Evolutionary conservation across 2,329 filamentous ascomycete species (phyloP), one percentile per base, ranked within the genome.

Genomic region (Hypoxylon sp.): DNA sequence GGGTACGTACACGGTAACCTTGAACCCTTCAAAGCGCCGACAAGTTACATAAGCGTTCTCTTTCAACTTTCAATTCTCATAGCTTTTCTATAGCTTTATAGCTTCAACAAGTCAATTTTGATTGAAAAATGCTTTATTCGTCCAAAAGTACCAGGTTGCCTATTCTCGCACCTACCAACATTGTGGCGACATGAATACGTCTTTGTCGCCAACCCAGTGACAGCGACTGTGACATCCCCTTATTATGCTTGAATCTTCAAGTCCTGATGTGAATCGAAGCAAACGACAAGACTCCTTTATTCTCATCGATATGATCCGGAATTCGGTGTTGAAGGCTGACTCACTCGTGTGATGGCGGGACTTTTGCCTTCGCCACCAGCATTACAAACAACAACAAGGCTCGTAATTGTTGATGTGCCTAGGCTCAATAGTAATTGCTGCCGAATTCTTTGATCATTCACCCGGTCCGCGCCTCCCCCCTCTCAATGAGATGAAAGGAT

Each of bases 391-490:
- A 17, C n/a, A 32, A 24, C n/a, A 54, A 43, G 41, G 50, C 39
- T 30, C 51, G 34, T 49, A 44, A 54, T 67, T 62, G 30, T 60
- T 49, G 30, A 47, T 13, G 17, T 32, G 37, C 17, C 28, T 28
- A 60, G 41, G 54, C 50, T 43, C 47, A 48, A 56, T 54, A 28
- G 17, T 28, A 43, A 22, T 34, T 49, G 47, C 50, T 54, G 30
- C 59, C 41, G 13, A 10, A 24, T 28, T 19, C 66, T 73, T 73
- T 72, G 68, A 72, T 48, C 58, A 41, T 41, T 41, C 34, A 52
- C 19, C 51, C 51, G 56, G 34, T 46, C 61, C 53, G 55, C 49
- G 62, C 58, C 55, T 41, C 41, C 41, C 49, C 64, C 63, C 66
- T 64, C 67, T 67, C 71, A 44, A 61, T 55, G 19, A 47, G 13